A percentile compares a stretch with the other conserved stretches of the same genome.
Evolutionary conservation across 2,329 filamentous ascomycete genomes (phyloP).

Genomic region (Magnaporthiopsis poae): DNA sequence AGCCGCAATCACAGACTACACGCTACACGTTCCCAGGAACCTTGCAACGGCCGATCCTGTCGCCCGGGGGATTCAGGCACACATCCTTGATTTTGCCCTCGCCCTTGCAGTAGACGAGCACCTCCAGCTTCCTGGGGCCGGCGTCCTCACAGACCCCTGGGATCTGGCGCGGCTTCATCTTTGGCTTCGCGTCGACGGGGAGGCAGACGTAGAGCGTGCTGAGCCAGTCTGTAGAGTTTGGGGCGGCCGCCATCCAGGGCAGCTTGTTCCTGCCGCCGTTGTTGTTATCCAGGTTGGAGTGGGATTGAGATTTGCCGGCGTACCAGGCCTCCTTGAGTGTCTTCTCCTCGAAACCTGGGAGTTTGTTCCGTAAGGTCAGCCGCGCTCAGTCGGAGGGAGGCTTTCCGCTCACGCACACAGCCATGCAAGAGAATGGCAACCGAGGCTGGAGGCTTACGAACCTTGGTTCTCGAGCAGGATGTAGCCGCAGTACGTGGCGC

Average conservation of each 20-base stretch:
- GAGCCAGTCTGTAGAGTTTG: constrained; percentile 9
- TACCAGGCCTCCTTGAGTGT: constrained; percentile 17
- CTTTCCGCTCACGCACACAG: not conserved
- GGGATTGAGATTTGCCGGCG: constrained; percentile 10
- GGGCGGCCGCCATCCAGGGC: not conserved
- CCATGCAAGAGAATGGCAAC: no score
- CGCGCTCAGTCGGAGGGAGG: not conserved
- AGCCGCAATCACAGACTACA: not conserved
- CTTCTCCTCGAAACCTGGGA: constrained; percentile 14
- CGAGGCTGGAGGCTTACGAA: constrained; percentile 2
- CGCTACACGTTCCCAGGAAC: constrained; percentile 3
- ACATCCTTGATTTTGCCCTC: constrained; percentile 3
- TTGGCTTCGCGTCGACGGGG: constrained; percentile 12
- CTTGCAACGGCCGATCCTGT: constrained; percentile 7
- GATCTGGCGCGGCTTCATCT: not conserved
- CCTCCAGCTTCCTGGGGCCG: not conserved
- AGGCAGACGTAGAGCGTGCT: constrained; percentile 19
- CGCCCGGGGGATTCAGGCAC: constrained; percentile 5
- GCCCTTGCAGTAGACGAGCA: constrained; percentile 4
- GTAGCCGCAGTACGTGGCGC: constrained; percentile 21
- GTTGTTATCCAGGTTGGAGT: constrained; percentile 13
- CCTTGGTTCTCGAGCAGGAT: constrained; percentile 18
- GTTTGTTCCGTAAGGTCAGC: not conserved
- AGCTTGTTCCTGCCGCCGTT: constrained; percentile 11
- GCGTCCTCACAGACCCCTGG: constrained; percentile 2